Evolutionary conservation across 768 basidiomycete species (phyloP).

Genomic region (Paxillus ammoniavirescens): DNA sequence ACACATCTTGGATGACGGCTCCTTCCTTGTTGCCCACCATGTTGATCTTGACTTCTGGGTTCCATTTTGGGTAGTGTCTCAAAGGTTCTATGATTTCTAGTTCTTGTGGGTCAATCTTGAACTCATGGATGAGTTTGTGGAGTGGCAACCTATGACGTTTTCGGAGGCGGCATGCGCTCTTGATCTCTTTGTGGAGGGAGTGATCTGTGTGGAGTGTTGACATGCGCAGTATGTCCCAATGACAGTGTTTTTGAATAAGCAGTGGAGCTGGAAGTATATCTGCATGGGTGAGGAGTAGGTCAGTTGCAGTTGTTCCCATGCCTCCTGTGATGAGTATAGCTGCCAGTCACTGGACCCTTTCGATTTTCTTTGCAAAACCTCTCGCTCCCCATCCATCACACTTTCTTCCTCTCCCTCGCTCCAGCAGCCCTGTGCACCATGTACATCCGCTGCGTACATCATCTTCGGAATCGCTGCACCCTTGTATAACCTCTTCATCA

Average conservation of each 20-base stretch:
- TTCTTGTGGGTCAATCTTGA: constrained; percentile 4
- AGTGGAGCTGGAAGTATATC: constrained; percentile 5
- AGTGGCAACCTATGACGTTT: constrained; percentile 19
- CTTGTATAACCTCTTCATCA: constrained; percentile 26
- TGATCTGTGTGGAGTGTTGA: background rate
- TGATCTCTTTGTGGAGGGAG: background rate
- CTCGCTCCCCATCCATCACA: constrained; percentile 8
- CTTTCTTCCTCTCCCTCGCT: background rate
- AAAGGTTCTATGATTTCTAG: constrained; percentile 15
- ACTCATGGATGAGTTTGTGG: constrained; percentile 18
- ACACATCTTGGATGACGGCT: constrained; percentile 7
- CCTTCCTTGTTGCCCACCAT: constrained; percentile 3
- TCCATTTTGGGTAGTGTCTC: constrained; percentile 9
- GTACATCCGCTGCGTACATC: constrained; percentile 30
- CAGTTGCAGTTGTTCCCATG: constrained; percentile 19
- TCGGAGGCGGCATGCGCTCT: background rate
- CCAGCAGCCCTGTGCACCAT: background rate
- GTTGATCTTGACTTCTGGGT: background rate
- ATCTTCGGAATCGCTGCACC: constrained; percentile 27
- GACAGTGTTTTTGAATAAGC: background rate
- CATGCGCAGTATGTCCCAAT: background rate
- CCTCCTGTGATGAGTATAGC: constrained; percentile 18
- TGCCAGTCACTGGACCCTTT: constrained; percentile 20
- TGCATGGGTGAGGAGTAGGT: constrained; percentile 19
- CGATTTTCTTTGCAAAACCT: constrained; percentile 4